Conservation (phyloP, 2,329 filamentous ascomycete species). For the Aspergillus pseudoterreus region DNA sequence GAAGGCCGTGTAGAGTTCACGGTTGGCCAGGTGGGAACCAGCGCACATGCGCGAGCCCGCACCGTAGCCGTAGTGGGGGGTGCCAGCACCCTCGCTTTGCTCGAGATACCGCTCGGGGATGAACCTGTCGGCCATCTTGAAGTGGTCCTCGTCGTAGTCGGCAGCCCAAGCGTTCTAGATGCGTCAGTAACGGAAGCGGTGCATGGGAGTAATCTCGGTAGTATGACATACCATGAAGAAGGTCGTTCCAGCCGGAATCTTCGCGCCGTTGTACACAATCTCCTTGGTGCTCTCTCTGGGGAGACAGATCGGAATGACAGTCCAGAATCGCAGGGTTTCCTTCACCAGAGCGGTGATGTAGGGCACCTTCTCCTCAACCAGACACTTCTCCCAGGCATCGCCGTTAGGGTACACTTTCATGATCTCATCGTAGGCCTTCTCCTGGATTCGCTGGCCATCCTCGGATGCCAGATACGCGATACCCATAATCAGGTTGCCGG, state of each 20-base stretch:
- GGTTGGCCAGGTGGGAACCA: constrained; percentile 60
- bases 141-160: constrained; percentile 67
- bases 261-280: constrained; percentile 63
- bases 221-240: constrained; percentile 65
- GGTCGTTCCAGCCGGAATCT: constrained; percentile 70
- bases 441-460: constrained; percentile 67
- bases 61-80: constrained; percentile 61
- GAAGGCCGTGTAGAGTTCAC: constrained; percentile 60
- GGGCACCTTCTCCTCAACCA: constrained; percentile 69
- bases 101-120: constrained; percentile 68
- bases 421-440: constrained; percentile 67
- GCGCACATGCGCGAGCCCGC: constrained; percentile 63
- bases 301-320: constrained; percentile 74
- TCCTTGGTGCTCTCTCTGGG: constrained; percentile 69
- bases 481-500: constrained; percentile 74
- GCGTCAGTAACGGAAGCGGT: constrained; percentile 2
- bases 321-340: constrained; percentile 74
- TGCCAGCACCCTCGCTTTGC: constrained; percentile 48
- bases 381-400: constrained; percentile 71
- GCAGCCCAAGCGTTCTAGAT: constrained; percentile 67
- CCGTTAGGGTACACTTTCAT: constrained; percentile 66
- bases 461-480: constrained; percentile 69
- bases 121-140: constrained; percentile 61
- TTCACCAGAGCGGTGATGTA: constrained; percentile 77
- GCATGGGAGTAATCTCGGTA: too few species aligned